phyloP scores from a whole-genome alignment of 345 rosid species.

The thale cress (Arabidopsis thaliana) region DNA sequence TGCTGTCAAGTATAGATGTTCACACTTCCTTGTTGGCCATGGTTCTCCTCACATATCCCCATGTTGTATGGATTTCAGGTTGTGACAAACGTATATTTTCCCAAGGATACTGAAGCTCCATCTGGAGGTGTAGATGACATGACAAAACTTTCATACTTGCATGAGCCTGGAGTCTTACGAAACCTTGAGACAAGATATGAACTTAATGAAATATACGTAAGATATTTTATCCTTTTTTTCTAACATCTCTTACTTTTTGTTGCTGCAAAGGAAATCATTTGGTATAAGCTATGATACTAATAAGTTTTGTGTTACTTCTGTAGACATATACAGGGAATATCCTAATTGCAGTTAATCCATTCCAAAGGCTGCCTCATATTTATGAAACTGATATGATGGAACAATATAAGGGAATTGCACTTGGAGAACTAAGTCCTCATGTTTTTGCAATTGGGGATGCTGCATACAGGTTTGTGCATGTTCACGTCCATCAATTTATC shows the following conservation, averaged over 20 bases:
- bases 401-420: conserved; percentile 76
- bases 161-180: conserved; percentile 88
- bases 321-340: conserved; percentile 96
- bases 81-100: conserved; percentile 67
- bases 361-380: conserved; percentile 90
- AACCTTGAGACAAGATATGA: conserved; percentile 83
- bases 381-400: conserved; percentile 97
- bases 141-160: conserved; percentile 92
- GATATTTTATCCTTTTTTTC: conserved; percentile 36
- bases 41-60: conserved; percentile 24
- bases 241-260: conserved; percentile 21
- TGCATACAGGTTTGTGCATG: conserved; percentile 70
- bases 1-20: conserved; percentile 3
- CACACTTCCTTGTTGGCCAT: conserved; percentile 5
- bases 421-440: conserved; percentile 95
- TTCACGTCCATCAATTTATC: conserved; percentile 16
- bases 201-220: conserved; percentile 87
- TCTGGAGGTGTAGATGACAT: conserved; percentile 96
- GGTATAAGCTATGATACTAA: conserved; percentile 33
- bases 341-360: conserved; percentile 88
- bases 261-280: conserved; percentile 34
- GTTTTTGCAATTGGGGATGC: conserved; percentile 95
- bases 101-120: conserved; percentile 84
- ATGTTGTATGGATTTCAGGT: conserved; percentile 52
- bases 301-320: conserved; percentile 31